Conservation (phyloP, 2,329 filamentous ascomycete species). For the Fusarium graminum region DNA sequence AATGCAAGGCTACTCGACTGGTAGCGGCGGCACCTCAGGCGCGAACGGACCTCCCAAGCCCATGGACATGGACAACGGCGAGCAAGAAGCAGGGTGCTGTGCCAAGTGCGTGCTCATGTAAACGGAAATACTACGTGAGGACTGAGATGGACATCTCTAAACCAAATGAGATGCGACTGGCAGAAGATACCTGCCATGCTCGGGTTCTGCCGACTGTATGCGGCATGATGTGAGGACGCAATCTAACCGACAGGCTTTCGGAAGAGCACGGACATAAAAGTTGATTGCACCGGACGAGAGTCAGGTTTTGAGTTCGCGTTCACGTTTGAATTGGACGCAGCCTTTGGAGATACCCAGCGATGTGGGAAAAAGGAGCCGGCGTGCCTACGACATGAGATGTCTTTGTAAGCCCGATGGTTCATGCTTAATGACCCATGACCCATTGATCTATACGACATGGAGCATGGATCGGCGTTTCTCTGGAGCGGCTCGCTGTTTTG, state of each 20-base stretch:
- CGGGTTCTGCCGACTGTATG: conserved; percentile 26
- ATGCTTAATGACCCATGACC: conserved; percentile 46
- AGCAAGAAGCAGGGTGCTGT: conserved; percentile 82
- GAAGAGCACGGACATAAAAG: conserved; percentile 40
- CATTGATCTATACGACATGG: conserved; percentile 45
- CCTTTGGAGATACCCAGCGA: conserved; percentile 43
- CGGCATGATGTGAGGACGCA: conserved; percentile 40
- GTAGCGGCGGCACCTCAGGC: conserved; percentile 73
- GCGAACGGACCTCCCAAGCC: conserved; percentile 74
- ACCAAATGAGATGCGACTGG: conserved; percentile 24
- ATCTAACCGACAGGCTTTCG: conserved; percentile 37
- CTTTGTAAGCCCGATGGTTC: conserved; percentile 41
- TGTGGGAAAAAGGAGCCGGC: conserved; percentile 33
- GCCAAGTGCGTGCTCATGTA: conserved; percentile 90
- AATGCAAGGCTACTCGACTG: conserved; percentile 87
- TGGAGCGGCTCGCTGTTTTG: conserved; percentile 44
- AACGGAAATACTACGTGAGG: conserved; percentile 47
- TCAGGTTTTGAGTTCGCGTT: conserved; percentile 54
- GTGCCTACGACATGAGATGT: conserved; percentile 38
- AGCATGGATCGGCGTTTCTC: conserved; percentile 45
- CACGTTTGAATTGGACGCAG: conserved; percentile 43
- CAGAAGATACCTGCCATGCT: conserved; percentile 25
- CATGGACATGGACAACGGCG: conserved; percentile 81
- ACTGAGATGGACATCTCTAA: conserved; percentile 30
- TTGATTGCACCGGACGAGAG: conserved; percentile 57